Percentiles rank a stretch among this genome's conserved stretches.
Conservation (phyloP, 2,329 filamentous ascomycete species). For the Pyrenophora teres region DNA sequence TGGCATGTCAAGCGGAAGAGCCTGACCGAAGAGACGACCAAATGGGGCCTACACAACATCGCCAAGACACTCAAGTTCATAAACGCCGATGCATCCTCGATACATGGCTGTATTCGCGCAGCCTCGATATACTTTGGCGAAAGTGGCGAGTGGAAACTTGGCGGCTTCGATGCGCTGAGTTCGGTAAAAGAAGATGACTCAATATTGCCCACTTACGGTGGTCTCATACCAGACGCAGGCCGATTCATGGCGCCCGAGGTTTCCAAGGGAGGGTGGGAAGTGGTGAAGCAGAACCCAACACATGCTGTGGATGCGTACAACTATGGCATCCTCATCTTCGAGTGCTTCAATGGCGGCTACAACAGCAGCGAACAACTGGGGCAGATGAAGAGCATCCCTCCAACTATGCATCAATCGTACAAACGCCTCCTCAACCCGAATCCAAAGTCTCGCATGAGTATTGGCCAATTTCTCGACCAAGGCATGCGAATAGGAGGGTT, state of each 20-base stretch:
- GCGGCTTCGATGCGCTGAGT: conserved; percentile 90
- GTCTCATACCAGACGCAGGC: conserved; percentile 80
- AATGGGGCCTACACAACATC: conserved; percentile 90
- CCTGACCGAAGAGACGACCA: conserved; percentile 86
- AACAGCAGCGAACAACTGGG: conserved; percentile 76
- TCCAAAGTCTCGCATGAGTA: conserved; percentile 83
- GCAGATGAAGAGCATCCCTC: conserved; percentile 83
- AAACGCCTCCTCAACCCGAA: conserved; percentile 86
- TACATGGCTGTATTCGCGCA: conserved; percentile 84
- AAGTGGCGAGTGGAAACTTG: conserved; percentile 97
- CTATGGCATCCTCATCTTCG: conserved; percentile 81
- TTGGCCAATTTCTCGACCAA: conserved; percentile 87
- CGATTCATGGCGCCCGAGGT: conserved; percentile 89
- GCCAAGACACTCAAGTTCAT: conserved; percentile 96
- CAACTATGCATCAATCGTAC: conserved; percentile 88
- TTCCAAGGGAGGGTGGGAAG: conserved; percentile 85
- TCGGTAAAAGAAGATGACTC: conserved; percentile 96
- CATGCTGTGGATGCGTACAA: conserved; percentile 86
- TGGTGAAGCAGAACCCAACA: conserved; percentile 80
- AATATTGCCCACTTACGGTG: conserved; percentile 88
- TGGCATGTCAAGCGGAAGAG: conserved; percentile 92
- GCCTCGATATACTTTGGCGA: conserved; percentile 92
- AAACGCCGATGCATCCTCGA: conserved; percentile 87
- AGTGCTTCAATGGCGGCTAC: conserved; percentile 89
- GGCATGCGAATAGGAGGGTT: conserved; percentile 81